Base-by-base conservation (phyloP, 768 basidiomycete species). In the Kwoniella shandongensis region DNA sequence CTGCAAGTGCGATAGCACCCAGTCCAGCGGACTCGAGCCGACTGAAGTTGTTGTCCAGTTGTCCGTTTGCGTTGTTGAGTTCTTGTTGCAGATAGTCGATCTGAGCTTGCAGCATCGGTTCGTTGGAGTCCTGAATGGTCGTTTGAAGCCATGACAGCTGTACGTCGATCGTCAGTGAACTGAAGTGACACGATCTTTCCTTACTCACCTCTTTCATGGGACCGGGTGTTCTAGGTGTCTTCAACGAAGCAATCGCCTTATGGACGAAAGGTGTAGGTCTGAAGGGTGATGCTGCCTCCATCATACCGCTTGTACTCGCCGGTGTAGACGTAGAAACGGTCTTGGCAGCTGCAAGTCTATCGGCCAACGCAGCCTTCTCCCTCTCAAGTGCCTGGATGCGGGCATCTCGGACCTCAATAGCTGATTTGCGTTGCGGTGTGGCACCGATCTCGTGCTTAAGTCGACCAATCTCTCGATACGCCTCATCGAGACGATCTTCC, bases 61-160 rank as follows among this genome's bases (percentile, higher is more conserved):
- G 72, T 11, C 65, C 52, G 23, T 73, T 70, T 26, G 66, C 72
- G 13, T 63, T 52, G 12, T 59, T 32, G 17, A 75, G 59, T 53
- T 75, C 69, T 6, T 49, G 41, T 41, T 75, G 70, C 12, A 75
- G 62, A 40, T 63, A 63, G 4, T 72, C 70, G 20, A 72, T 42
- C 35, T 71, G 67, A 26, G 68, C 70, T 25, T 56, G 59, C 23
- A 67, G 60, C 13, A 66, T 46, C 22, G 65, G 58, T 39, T 75
- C 74, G 30, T 68, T 61, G 10, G 62, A 52, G 32, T 69, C 66
- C 13, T 63, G 65, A 20, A 67, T 59, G 8, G 68, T 72, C 3
- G 60, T 66, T 18, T 74, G 62, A 15, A 74, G 52, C 73, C 73
- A 74, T 1, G 73, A 74, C 4, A 69, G 51, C 73, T 74, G 40